Evolutionary conservation across 768 basidiomycete species (phyloP).

Genomic region (Mycena polygramma): DNA sequence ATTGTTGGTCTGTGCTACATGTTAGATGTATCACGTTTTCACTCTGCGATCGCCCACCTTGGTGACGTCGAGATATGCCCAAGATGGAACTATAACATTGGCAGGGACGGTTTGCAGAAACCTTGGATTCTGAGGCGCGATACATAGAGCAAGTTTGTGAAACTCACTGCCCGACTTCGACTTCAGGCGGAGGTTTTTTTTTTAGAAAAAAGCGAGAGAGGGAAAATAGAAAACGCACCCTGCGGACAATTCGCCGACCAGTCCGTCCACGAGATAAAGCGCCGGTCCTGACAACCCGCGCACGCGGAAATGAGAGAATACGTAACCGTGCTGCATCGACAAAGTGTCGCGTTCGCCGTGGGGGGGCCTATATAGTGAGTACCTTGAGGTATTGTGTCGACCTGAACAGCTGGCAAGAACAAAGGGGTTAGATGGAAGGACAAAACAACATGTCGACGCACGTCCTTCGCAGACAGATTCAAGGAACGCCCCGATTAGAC

Average conservation of each 20-base stretch:
- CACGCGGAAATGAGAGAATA: slow-evolving; percentile 73
- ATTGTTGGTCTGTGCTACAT: slow-evolving; percentile 22
- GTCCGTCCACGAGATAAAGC: slow-evolving; percentile 52
- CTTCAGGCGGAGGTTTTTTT: slow-evolving; percentile 27
- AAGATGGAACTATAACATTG: slow-evolving; percentile 61
- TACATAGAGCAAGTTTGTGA: background rate
- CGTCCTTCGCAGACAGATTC: slow-evolving; percentile 57
- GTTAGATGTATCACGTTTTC: background rate
- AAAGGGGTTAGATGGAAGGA: too few relatives aligned
- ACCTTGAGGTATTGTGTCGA: slow-evolving; percentile 52
- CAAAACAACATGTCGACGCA: slow-evolving; percentile 38
- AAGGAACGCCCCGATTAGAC: slow-evolving; percentile 62
- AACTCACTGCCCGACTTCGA: slow-evolving; percentile 50
- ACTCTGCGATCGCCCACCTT: slow-evolving; percentile 42
- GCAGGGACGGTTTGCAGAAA: slow-evolving; percentile 60
- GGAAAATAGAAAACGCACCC: background rate
- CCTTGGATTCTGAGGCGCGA: slow-evolving; percentile 44
- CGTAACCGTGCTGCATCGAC: slow-evolving; percentile 69
- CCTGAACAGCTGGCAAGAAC: slow-evolving; percentile 49
- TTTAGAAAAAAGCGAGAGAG: background rate
- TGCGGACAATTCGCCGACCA: slow-evolving; percentile 53
- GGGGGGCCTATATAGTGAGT: slow-evolving; percentile 60
- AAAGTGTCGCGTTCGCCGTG: slow-evolving; percentile 51
- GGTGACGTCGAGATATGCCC: slow-evolving; percentile 70
- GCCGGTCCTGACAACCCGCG: slow-evolving; percentile 67